Base-by-base conservation (phyloP, 2,329 filamentous ascomycete species). In the Teratosphaeria gauchensis region DNA sequence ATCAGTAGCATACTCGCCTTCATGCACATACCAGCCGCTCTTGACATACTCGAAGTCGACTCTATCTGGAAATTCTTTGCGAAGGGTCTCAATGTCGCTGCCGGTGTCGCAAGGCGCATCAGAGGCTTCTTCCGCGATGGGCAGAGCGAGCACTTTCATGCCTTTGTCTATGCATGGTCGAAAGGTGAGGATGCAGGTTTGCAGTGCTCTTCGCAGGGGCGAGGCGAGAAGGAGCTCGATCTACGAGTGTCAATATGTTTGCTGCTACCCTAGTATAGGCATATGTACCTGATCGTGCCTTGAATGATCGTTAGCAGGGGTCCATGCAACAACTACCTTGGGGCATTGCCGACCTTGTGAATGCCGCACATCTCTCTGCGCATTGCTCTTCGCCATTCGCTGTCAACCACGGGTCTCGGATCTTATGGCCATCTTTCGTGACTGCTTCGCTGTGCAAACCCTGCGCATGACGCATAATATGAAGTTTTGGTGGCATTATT, bases 391-490 rank as follows among this genome's bases (percentile, higher is more conserved):
- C 56, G 35, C 69, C 68, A 30, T 66, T 56, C 7, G 63, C 61
- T 31, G 69, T 71, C 21, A 70, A 59, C 12, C 56, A 48, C 12
- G 69, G 65, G 54, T 71, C 69, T 8, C 60, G 63, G 8, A 71
- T 62, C 38, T 63, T 53, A 52, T 66, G 62, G 14, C 69, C 68
- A 16, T 71, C 60, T 28, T 63, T 61, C 1, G 61, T 58, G 53
- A 69, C 63, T 21, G 60, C 65, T 28, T 58, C 54, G 12, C 61
- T 64, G 58, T 71, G 69, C 51, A 61, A 69, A 38, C 69, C 69
- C 63, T 70, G 66, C 1, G 65, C 69, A 60, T 71, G 68, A 35
- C 68, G 63, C 65, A 70, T 68, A 11, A 70, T 55, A 59, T 69
- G 65, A 14, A 69, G 30, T 38, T 64, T 59, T 7, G 66, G 67